Base-by-base conservation (phyloP, 176 grass and related monocot genomes). In the Dactylis glomerata region DNA sequence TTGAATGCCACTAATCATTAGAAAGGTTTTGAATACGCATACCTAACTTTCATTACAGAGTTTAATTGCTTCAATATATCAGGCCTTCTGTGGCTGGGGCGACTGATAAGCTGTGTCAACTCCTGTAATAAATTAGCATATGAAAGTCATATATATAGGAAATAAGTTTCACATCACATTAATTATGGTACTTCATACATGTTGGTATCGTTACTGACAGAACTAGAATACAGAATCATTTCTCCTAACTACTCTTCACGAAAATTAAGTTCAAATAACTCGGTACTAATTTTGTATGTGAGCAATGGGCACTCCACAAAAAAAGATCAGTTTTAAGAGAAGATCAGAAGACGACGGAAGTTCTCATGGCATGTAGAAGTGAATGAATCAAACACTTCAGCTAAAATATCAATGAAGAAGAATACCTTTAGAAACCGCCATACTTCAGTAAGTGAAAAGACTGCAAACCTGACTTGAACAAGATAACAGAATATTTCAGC, bases 401-500 rank as follows among this genome's bases (percentile, higher is more conserved):
- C 58, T 83, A 71, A 79, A 82, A 74, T 19, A 76, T 37, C 26
- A 55, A 41, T 55, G 30, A 57, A 87, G 68, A 55, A 87, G 81
- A 32, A 0, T 86, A 95, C 96, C 96, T 98, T 98, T 31, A 95
- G 49, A 92, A 76, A 84, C 78, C 81, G 63, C 96, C 96, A 95
- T 30, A 83, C 76, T 88, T 95, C 91, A 83, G 85, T 92, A 67
- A 98, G 83, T 68, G 91, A 92, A 86, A 92, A 93, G 31, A 95
- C 75, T 50, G 96, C 92, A 88, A 89, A 89, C 71, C 89, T 95
- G 68, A 95, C 90, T 89, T 98, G 87, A 86, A 86, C 79, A 75
- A 98, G 91, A 90, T 87, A 93, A 79, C 89, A 86, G 84, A 98
- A 98, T 84, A 98, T 95, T 71, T 93, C 91, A 87, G 92, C 89